Evolutionary conservation across 2,329 filamentous ascomycete species (phyloP).

Genomic region (Colletotrichum sp.): DNA sequence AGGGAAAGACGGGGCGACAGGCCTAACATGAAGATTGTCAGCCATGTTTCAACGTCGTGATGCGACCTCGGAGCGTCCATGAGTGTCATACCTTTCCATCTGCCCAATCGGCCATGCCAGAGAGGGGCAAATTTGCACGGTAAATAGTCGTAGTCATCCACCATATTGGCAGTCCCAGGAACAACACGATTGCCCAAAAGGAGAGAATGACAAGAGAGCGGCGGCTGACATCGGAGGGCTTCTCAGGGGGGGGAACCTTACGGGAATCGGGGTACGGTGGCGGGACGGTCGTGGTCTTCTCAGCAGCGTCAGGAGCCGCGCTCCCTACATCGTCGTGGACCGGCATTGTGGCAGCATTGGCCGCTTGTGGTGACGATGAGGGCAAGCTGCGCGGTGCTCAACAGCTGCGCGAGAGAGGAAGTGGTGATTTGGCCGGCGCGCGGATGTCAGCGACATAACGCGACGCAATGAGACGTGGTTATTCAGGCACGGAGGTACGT

Average conservation of each 20-base stretch:
- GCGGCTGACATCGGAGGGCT: constrained; percentile 68
- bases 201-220: constrained; percentile 80
- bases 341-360: constrained; percentile 10
- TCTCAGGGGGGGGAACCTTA: constrained; percentile 78
- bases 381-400: neutral
- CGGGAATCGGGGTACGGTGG: constrained; percentile 19
- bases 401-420: neutral
- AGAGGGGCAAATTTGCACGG: constrained; percentile 80
- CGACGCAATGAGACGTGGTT: neutral
- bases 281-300: neutral
- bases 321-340: neutral
- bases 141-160: constrained; percentile 94
- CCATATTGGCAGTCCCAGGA: constrained; percentile 91
- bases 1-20: constrained; percentile 86
- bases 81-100: constrained; percentile 74
- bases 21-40: constrained; percentile 55
- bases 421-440: neutral
- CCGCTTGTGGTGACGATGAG: neutral
- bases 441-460: neutral
- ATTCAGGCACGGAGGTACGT: neutral
- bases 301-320: neutral
- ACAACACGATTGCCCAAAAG: constrained; percentile 87
- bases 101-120: constrained; percentile 89
- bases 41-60: neutral
- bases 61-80: neutral